phyloP scores from a whole-genome alignment of 2,329 filamentous ascomycete genomes.

The Hypoxylon sp. region DNA sequence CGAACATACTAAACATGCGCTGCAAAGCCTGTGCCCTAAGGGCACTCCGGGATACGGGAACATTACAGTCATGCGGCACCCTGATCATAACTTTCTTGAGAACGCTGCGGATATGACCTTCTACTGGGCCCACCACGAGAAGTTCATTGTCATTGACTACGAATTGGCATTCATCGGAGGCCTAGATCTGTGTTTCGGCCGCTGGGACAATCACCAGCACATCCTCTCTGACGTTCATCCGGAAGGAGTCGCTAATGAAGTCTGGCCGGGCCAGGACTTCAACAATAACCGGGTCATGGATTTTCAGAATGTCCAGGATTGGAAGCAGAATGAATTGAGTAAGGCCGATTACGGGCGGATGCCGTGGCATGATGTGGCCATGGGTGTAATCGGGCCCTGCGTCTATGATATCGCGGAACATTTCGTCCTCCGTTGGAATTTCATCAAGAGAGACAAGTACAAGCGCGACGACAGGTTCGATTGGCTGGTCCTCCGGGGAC shows the following conservation, averaged over 20 bases:
- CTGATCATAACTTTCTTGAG: constrained; percentile 94
- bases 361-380: constrained; percentile 98
- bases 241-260: constrained; percentile 82
- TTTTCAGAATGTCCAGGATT: constrained; percentile 90
- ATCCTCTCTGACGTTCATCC: constrained; percentile 90
- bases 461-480: constrained; percentile 88
- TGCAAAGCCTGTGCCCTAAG: constrained; percentile 83
- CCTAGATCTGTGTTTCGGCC: constrained; percentile 93
- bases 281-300: constrained; percentile 98
- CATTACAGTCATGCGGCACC: constrained; percentile 90
- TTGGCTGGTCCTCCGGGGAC: constrained; percentile 85
- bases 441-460: constrained; percentile 97
- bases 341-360: constrained; percentile 94
- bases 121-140: constrained; percentile 98
- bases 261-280: constrained; percentile 97
- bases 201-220: constrained; percentile 92
- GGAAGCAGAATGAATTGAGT: constrained; percentile 92
- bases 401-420: constrained; percentile 97
- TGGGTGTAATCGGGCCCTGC: constrained; percentile 90
- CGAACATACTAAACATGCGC: constrained; percentile 88
- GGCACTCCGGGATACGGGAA: constrained; percentile 88
- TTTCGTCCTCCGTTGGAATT: constrained; percentile 96
- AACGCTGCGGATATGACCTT: constrained; percentile 97
- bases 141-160: constrained; percentile 96
- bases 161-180: constrained; percentile 92